A percentile compares a stretch with the other conserved stretches of the same genome.
phyloP scores from a whole-genome alignment of 2,329 filamentous ascomycete genomes.

The Mariannaea sp. region DNA sequence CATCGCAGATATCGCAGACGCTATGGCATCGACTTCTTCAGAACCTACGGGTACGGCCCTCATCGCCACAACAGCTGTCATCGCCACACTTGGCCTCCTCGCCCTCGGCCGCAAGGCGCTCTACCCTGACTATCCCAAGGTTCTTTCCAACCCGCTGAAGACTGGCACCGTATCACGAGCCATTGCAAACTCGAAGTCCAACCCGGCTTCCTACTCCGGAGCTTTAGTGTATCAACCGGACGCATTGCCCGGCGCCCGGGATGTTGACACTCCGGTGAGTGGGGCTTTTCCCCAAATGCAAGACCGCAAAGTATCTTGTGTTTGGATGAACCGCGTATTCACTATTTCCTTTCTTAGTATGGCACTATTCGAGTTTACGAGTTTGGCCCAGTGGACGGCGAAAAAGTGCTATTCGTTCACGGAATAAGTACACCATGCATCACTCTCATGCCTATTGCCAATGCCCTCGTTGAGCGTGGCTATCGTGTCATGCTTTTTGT shows the following conservation, averaged over 20 bases:
- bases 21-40: conserved; percentile 8
- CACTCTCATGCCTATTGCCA: conserved; percentile 69
- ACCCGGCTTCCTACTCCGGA: conserved; percentile 40
- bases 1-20: background rate
- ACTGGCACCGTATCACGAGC: conserved; percentile 46
- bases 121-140: conserved; percentile 46
- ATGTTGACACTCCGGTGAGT: conserved; percentile 69
- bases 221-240: conserved; percentile 65
- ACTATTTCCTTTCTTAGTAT: conserved; percentile 51
- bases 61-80: conserved; percentile 47
- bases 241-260: conserved; percentile 71
- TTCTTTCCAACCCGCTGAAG: conserved; percentile 52
- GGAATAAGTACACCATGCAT: conserved; percentile 85
- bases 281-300: background rate
- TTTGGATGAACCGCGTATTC: background rate
- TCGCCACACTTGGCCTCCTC: conserved; percentile 49
- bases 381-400: conserved; percentile 75
- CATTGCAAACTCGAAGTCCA: conserved; percentile 40
- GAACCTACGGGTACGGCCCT: conserved; percentile 33
- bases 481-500: conserved; percentile 82
- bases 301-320: background rate
- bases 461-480: conserved; percentile 68
- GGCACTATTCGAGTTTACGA: conserved; percentile 80
- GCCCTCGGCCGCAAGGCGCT: conserved; percentile 43
- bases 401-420: conserved; percentile 78